Evolutionary conservation across 2,329 filamentous ascomycete species (phyloP), one percentile per base, ranked within the genome.

Genomic region (Zarea fungicola): DNA sequence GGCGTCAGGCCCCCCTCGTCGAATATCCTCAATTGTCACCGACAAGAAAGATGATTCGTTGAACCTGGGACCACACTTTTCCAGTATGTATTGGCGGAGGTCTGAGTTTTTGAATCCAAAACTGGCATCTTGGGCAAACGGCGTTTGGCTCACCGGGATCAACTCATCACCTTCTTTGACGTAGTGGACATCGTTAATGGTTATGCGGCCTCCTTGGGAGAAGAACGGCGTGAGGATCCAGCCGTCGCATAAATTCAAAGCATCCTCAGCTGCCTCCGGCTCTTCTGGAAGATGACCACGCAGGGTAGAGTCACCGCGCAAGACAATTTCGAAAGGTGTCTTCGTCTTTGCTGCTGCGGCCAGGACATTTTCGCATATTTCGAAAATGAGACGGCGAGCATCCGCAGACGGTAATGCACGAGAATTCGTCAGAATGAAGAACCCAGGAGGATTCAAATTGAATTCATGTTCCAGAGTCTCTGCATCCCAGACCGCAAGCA

Each of bases 361-460:
- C 14, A 68, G 61, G n/a, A 81, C 59, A 49, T 76, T 75, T 5
- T 56, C 50, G 57, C 74, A 77, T 43, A 81, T 78, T 14, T 70
- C 67, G 14, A 59, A 56, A 49, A 78, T 73, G 2, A 81, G 65
- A 1, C 52, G 50, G 18, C 67, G 63, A 2, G 77, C 77, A 39
- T 72, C 68, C 1, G 61, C 57, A 0, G 74, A 68, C 18, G 73
- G 73, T 5, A 80, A 62, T 3, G 78, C 77, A 10, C 77, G 72
- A 5, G 76, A 79, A 57, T 81, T 81, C 18, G 77, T 81, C 4
- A 81, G 64, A 52, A 81, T 79, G 64, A 81, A 81, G 65, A 81
- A 81, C 7, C 77, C 77, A 2, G 60, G 60, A 1, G 54, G 53
- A 7, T 57, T 62, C 13, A 60, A 60, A 6, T 57, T 56, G 54